Base-by-base conservation (phyloP, 208 protist genomes). In the Trypanosoma theileri region DNA sequence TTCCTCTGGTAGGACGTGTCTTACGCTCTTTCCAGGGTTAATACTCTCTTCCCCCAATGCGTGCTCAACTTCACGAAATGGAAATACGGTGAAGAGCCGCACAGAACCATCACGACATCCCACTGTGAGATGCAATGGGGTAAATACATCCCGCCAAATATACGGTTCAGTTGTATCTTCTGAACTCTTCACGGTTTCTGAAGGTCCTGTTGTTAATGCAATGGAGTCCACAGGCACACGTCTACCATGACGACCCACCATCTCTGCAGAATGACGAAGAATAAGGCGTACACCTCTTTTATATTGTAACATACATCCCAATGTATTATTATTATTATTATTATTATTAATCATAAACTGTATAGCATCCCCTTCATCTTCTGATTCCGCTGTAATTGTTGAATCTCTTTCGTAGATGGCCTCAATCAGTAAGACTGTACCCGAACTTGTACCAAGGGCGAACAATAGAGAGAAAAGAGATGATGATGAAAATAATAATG, bases 91-190 rank as follows among this genome's bases (percentile, higher is more conserved):
- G 19, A 78, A 59, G 56, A 82, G 52, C 16, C 72, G 71, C 46
- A 63, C 57, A 22, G 71, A 75, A 14, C 60, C 58, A 52, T 78
- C 77, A 52, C 62, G 57, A 31, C 71, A 54, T 16, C 70, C 71
- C 19, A 75, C 61, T n/a, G 68, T 41, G n/a, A 78, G 22, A 0
- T 40, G 42, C 26, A 81, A 53, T 14, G 59, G 42, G 0, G 56
- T 72, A 4, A 12, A 19, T 40, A 31, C 56, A 57, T 66, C 61
- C 46, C 57, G 54, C 57, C 19, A 48, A 40, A 69, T 21, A 13
- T 9, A 24, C 13, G 24, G 17, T 19, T 48, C 51, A 19, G 1
- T 41, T 26, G 17, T 16, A 17, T 24, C 16, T 4, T 35, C 11
- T 22, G 7, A 4, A 11, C 3, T 12, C 12, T 42, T 11, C 1